Conservation (phyloP, 495 filamentous ascomycete species). For the Echria macrotheca region DNA sequence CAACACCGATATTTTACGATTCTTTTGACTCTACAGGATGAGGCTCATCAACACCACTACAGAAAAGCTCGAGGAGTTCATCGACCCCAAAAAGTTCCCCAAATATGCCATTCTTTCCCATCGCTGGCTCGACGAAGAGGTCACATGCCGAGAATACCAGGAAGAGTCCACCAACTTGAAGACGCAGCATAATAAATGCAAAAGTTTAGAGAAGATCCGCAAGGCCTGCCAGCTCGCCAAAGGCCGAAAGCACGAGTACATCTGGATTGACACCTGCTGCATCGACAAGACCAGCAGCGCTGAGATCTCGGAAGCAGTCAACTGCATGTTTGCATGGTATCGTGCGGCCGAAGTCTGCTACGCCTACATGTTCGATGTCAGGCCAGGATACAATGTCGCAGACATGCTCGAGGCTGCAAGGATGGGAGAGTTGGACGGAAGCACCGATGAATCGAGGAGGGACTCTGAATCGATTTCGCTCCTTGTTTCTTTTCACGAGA, state of each 20-base stretch:
- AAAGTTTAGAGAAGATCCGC: constrained; percentile 20
- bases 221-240: constrained; percentile 24
- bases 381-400: neutral
- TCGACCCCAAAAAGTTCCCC: constrained; percentile 13
- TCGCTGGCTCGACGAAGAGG: constrained; percentile 29
- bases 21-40: too few species aligned
- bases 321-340: constrained; percentile 44
- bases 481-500: constrained; percentile 1
- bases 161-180: too few species aligned
- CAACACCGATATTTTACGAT: too few species aligned
- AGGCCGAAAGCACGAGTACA: constrained; percentile 17
- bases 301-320: constrained; percentile 39
- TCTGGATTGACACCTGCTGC: too few species aligned
- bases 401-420: constrained; percentile 9
- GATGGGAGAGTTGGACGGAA: constrained; percentile 24
- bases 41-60: neutral
- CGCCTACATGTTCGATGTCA: constrained; percentile 18
- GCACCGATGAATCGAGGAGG: too few species aligned
- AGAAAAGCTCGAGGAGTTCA: neutral
- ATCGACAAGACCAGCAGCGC: too few species aligned
- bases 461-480: neutral
- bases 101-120: constrained; percentile 37
- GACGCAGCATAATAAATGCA: neutral
- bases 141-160: constrained; percentile 22
- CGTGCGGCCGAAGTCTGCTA: constrained; percentile 25